Conservation (phyloP, 2,329 filamentous ascomycete genomes). For the Colletotrichum tabaci region DNA sequence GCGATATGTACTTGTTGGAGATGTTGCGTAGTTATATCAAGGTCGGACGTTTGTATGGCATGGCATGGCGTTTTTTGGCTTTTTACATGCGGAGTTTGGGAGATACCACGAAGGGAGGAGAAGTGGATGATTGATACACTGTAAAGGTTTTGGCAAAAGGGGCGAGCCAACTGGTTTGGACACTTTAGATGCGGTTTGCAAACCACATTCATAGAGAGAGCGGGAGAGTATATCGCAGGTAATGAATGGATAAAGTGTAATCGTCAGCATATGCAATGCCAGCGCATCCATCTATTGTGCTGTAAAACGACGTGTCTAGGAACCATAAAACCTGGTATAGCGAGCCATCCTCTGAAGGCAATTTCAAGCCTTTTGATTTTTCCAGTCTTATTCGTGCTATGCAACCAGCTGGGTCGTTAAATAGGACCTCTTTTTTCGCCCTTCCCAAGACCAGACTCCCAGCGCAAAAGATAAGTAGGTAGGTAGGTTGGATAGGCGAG, state of each 20-base stretch:
- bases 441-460: constrained; percentile 38
- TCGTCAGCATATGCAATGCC: constrained; percentile 35
- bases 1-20: constrained; percentile 9
- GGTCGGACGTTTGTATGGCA: constrained; percentile 18
- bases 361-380: constrained; percentile 24
- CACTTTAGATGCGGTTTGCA: background rate
- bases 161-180: background rate
- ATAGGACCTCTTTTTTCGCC: constrained; percentile 22
- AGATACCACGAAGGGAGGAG: constrained; percentile 30
- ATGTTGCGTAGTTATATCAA: background rate
- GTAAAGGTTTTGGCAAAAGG: background rate
- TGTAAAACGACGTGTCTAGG: constrained; percentile 37
- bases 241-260: constrained; percentile 28
- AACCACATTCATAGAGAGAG: constrained; percentile 5
- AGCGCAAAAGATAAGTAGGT: constrained; percentile 6
- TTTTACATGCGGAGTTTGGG: constrained; percentile 36
- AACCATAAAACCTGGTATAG: constrained; percentile 40
- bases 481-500: background rate
- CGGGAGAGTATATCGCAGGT: constrained; percentile 9
- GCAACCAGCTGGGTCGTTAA: constrained; percentile 35
- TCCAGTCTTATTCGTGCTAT: constrained; percentile 38
- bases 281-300: constrained; percentile 42
- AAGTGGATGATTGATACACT: background rate
- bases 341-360: constrained; percentile 29
- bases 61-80: constrained; percentile 19